A percentile compares a stretch with the other conserved stretches of the same genome.
Evolutionary conservation across 2,329 filamentous ascomycete species (phyloP).

Genomic region (Cladophialophora yegresii): DNA sequence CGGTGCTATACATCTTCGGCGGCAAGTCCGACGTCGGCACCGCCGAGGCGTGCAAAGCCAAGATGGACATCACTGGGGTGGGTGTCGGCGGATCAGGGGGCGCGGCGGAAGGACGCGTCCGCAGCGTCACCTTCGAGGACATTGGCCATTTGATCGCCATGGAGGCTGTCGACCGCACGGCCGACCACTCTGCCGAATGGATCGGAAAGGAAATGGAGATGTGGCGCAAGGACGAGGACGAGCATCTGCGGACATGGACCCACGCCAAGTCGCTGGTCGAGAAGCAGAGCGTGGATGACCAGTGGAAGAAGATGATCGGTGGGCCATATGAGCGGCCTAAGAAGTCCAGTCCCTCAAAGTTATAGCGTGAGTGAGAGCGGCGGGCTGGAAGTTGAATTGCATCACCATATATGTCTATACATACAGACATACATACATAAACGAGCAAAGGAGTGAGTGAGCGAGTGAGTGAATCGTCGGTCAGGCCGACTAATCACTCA

Average conservation of each 20-base stretch:
- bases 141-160: constrained; percentile 38
- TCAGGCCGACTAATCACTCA: too few relatives aligned
- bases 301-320: constrained; percentile 35
- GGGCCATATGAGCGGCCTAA: constrained; percentile 26
- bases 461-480: too few relatives aligned
- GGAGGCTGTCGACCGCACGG: constrained; percentile 38
- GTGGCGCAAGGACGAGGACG: constrained; percentile 34
- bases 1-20: constrained; percentile 50
- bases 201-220: constrained; percentile 34
- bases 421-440: neutral
- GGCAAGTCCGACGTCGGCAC: constrained; percentile 47
- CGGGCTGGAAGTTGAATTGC: neutral
- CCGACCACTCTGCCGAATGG: constrained; percentile 32
- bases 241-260: constrained; percentile 30
- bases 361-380: constrained; percentile 21
- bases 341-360: constrained; percentile 34
- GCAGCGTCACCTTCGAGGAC: constrained; percentile 35
- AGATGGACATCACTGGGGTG: constrained; percentile 46
- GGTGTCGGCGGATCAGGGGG: constrained; percentile 48
- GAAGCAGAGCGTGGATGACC: constrained; percentile 35
- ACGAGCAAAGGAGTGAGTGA: neutral
- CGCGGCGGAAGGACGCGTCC: constrained; percentile 55
- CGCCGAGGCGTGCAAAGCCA: constrained; percentile 45
- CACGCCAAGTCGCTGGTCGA: constrained; percentile 30
- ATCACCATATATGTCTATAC: neutral